Percentiles rank a stretch among this genome's conserved stretches.
These are phyloP conservation scores for Penicillium silybi DNA, from an alignment of 495 filamentous ascomycete species.

Conservation along the genomic window DNA sequence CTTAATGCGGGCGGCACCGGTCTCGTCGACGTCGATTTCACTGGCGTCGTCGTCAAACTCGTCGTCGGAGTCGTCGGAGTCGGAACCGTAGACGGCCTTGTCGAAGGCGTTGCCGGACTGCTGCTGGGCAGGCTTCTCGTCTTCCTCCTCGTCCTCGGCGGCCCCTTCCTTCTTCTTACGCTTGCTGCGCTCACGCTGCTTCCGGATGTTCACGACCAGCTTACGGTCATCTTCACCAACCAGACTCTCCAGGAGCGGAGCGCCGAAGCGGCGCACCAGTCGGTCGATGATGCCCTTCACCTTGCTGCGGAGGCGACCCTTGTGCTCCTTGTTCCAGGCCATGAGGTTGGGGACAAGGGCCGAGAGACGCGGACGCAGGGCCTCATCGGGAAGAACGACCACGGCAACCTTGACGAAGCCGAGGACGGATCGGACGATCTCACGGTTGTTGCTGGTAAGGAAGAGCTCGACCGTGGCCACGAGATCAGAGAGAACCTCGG, in stretches of 20 bases:
- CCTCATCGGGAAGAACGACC: conserved; percentile 71
- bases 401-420: conserved; percentile 96
- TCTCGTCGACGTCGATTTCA: conserved; percentile 53
- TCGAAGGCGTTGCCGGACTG: conserved; percentile 88
- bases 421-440: conserved; percentile 88
- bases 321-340: conserved; percentile 97
- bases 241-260: conserved; percentile 66
- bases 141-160: conserved; percentile 46
- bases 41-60: conserved; percentile 59
- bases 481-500: conserved; percentile 65
- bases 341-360: conserved; percentile 83
- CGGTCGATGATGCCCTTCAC: conserved; percentile 96
- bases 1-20: conserved; percentile 33
- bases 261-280: conserved; percentile 85
- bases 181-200: conserved; percentile 84
- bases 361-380: conserved; percentile 68
- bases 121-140: conserved; percentile 31
- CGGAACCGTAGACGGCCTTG: conserved; percentile 88
- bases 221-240: conserved; percentile 80
- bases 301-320: conserved; percentile 89
- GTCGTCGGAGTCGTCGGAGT: conserved; percentile 60
- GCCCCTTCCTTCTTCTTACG: conserved; percentile 69
- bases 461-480: conserved; percentile 93
- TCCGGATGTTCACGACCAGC: conserved; percentile 87
- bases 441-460: conserved; percentile 88